phyloP scores from a whole-genome alignment of 257 asterid genomes.

The Plantago elongata region DNA sequence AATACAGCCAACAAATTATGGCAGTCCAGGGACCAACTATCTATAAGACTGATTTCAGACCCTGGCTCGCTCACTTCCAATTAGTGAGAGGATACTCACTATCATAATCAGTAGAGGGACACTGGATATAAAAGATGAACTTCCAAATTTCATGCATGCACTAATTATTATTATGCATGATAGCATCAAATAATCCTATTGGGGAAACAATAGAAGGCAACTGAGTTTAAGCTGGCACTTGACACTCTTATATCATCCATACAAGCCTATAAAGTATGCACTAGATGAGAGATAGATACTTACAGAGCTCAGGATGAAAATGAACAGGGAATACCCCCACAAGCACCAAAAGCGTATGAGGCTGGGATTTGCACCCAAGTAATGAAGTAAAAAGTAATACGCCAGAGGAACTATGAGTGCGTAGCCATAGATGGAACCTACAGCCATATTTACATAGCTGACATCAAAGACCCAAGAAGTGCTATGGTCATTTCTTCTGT shows the following conservation, averaged over 20 bases:
- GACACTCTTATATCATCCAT: too few relatives aligned
- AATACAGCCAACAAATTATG: background rate
- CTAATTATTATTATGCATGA: too few relatives aligned
- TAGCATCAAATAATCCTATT: too few relatives aligned
- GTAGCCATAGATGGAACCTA: constrained; percentile 77
- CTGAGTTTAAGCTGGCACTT: too few relatives aligned
- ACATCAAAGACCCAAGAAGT: constrained; percentile 75
- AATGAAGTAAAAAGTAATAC: constrained; percentile 84
- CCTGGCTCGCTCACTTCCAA: too few relatives aligned
- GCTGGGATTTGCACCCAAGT: constrained; percentile 79
- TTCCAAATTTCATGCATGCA: too few relatives aligned
- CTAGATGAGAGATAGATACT: constrained; percentile 28
- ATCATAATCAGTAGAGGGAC: too few relatives aligned
- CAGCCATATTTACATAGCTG: constrained; percentile 73
- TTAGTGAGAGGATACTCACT: too few relatives aligned
- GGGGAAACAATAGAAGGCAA: too few relatives aligned
- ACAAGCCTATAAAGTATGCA: background rate
- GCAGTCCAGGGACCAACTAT: too few relatives aligned
- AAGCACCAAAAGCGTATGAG: constrained; percentile 93
- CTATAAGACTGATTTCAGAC: too few relatives aligned
- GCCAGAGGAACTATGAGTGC: constrained; percentile 82
- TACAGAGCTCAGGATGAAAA: constrained; percentile 74
- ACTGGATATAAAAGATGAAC: too few relatives aligned
- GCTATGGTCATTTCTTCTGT: constrained; percentile 42
- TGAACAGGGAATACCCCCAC: constrained; percentile 98